Base-by-base conservation (phyloP, 129 eudicot species). In the Ambrosia artemisiifolia region DNA sequence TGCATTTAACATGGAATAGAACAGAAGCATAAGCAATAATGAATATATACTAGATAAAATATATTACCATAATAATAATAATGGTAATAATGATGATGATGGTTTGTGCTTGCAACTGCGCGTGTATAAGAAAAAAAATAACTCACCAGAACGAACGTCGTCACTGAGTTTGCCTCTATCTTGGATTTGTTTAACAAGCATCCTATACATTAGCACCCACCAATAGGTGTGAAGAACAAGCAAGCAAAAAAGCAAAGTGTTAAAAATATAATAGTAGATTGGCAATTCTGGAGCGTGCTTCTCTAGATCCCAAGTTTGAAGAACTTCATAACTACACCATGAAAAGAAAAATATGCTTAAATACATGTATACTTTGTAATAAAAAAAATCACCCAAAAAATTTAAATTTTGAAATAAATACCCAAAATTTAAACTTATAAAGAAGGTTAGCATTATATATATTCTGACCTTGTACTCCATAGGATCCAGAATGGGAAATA, bases 151-250 rank as follows among this genome's bases (percentile, higher is more conserved):
- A 57, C 97, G 86, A 79, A 91, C 84, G 63, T 88, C 97, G 11
- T 91, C 97, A 74, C 92, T 82, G 59, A 91, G 73, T 48, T 77
- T 79, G 64, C 97, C 97, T 78, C 87, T 82, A 65, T 82, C 84
- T 86, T 88, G 80, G 74, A 91, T 84, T 81, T 88, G 96, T 79
- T 84, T 91, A 70, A 88, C 84, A n/a, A 91, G 97, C 93, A 86
- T 84, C 69, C 96, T 80, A 53, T 78, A 86, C 71, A 91, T 91
- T 65, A 91, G 50, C 72, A 91, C 84, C 96, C 91, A 91, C 97
- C 97, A 91, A 64, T 91, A 91, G 30, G 88, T 78, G 48, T 91
- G 90, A 75, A 91, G 88, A 67, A 88, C 97, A 56, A 86, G 90
- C 73, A 91, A 74, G 80, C 85, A 80, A 63, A 38, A 86, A 49